Evolutionary conservation across 495 filamentous ascomycete genomes (phyloP), one percentile per base, ranked within the genome.

Genomic region (Tuber calosporum): DNA sequence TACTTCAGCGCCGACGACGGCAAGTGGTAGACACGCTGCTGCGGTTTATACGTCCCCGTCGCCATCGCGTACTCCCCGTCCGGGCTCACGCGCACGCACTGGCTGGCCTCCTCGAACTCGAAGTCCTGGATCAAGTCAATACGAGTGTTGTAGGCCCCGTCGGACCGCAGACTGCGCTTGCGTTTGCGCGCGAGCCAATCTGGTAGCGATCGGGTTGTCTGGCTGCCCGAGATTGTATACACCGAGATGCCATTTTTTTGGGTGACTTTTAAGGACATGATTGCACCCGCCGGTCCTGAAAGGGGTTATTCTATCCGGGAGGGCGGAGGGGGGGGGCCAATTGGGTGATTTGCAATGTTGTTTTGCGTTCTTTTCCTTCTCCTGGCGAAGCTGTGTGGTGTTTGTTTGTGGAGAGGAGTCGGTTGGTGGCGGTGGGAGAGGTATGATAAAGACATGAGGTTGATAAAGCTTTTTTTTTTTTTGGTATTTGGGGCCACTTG

Each of bases 41-140:
- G 95, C 9, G 95, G 96, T 79, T 99, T 98, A 84, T 99, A 92
- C 13, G 90, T 91, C 77, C 90, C 89, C 76, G 94, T 96, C 78
- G 93, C 96, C 92, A 98, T 96, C 15, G 97, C 92, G 92, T 95
- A 99, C 80, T 98, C 90, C 45, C 94, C 94, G 87, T 99, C 96
- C 73, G 97, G 95, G 81, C 92, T 96, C 42, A 93, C 91, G 43
- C 93, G 86, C 67, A 99, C 87, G 82, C 94, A 97, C 67, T 90
- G 88, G 81, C 94, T 97, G n/a, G 96, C 93, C 83, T 99, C 96
- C 80, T 98, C 95, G 76, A 98, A 99, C 79, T 96, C 94, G 81
- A 99, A 99, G 80, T 98, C 94, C 80, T 99, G 96, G 37, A 99
- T 86, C 68, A 99, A 85, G 82, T 99, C 96, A 73, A 99, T 90